Percentiles rank a stretch among this genome's conserved stretches.
Conservation (phyloP, 1,284 basidiomycete genomes). For the Neolentinus lepideus region DNA sequence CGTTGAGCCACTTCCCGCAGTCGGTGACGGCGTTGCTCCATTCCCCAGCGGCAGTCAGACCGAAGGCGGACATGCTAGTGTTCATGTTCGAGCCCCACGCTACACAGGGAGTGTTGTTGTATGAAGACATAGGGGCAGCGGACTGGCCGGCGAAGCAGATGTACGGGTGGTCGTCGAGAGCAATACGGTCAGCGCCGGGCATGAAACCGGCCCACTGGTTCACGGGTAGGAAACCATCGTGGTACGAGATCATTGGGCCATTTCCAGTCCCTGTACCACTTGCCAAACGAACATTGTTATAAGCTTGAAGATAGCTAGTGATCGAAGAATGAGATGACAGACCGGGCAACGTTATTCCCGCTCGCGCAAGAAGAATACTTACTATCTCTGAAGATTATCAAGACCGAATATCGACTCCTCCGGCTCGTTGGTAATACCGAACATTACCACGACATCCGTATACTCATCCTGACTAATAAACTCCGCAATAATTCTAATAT, state of each 20-base stretch:
- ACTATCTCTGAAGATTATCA: constrained; percentile 51
- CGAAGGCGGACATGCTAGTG: constrained; percentile 44
- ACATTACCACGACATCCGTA: constrained; percentile 74
- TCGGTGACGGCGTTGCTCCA: constrained; percentile 82
- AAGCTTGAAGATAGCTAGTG: constrained; percentile 52
- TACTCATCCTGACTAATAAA: constrained; percentile 92
- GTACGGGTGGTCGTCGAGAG: constrained; percentile 79
- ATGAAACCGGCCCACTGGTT: constrained; percentile 62
- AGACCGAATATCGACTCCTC: constrained; percentile 48
- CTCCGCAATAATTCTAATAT: constrained; percentile 82
- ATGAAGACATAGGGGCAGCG: constrained; percentile 44
- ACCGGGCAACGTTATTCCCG: neutral
- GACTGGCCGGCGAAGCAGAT: constrained; percentile 61
- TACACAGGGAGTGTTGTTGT: constrained; percentile 57
- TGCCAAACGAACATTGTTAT: constrained; percentile 70
- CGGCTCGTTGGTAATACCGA: constrained; percentile 76
- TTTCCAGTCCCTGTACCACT: constrained; percentile 76
- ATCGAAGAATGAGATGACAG: constrained; percentile 5
- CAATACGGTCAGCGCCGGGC: constrained; percentile 72
- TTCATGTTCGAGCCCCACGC: constrained; percentile 52
- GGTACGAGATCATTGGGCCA: constrained; percentile 74
- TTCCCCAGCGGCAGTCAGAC: constrained; percentile 77
- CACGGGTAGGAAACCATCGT: constrained; percentile 74
- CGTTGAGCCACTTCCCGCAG: constrained; percentile 77
- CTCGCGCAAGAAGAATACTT: constrained; percentile 20